Percentiles rank a stretch among this genome's conserved stretches.
Conservation (phyloP, 345 rosid genomes). For the Eucalyptus curtisii region DNA sequence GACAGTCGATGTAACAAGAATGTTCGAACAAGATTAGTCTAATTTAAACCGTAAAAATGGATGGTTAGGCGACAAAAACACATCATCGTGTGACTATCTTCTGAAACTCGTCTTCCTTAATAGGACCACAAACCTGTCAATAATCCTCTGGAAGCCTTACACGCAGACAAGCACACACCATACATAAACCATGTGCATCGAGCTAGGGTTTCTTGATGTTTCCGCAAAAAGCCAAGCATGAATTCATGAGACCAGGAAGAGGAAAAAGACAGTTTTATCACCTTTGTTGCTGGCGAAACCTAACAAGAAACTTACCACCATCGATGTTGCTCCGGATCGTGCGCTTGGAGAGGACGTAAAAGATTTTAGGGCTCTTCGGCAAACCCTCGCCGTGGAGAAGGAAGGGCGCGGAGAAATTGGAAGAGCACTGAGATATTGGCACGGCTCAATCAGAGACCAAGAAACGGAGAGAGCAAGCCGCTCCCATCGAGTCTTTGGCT, state of each 20-base stretch:
- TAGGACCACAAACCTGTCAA: not conserved
- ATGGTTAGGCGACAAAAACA: not conserved
- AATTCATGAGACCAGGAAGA: not conserved
- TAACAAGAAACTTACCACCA: not conserved
- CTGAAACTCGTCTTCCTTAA: not conserved
- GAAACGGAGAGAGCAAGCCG: not conserved
- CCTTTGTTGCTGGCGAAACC: not conserved
- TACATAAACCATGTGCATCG: not conserved
- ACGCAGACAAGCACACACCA: not conserved
- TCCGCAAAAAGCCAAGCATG: not conserved
- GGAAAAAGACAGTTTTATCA: not conserved
- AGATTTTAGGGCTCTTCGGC: not conserved
- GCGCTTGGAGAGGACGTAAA: not conserved
- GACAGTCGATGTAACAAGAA: not conserved
- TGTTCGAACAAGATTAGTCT: not conserved
- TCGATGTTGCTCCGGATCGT: not conserved
- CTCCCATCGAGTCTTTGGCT: not conserved
- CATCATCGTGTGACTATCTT: not conserved
- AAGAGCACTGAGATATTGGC: slow-evolving; percentile 87
- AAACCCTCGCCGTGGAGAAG: not conserved
- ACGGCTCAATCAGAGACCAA: slow-evolving; percentile 83
- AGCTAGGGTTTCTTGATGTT: not conserved
- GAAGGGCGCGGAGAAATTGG: slow-evolving; percentile 4
- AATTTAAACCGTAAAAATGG: not conserved
- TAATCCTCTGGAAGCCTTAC: not conserved